These are phyloP conservation scores for Atalantia buxifolia DNA, from an alignment of 345 rosid species.

Conservation along the genomic window DNA sequence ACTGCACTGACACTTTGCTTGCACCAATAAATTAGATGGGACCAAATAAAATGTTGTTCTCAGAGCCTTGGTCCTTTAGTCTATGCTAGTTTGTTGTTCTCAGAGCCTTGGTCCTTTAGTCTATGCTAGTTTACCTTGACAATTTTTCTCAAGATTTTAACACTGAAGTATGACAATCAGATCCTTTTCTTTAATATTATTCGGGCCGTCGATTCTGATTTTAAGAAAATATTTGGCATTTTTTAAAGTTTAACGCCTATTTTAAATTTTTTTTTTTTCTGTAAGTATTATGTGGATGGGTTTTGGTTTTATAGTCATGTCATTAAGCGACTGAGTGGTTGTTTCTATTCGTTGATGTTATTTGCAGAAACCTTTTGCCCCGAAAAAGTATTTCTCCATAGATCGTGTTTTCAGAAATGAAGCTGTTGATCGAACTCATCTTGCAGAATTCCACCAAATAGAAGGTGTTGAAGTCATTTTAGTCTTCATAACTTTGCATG, in stretches of 20 bases:
- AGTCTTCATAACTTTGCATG: not conserved
- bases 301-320: not conserved
- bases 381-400: slow-evolving; percentile 88
- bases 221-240: not conserved
- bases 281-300: not conserved
- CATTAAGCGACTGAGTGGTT: not conserved
- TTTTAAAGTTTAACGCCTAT: no score
- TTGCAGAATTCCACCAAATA: slow-evolving; percentile 97
- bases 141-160: slow-evolving; percentile 1
- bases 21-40: not conserved
- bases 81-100: not conserved
- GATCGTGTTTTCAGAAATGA: slow-evolving; percentile 99
- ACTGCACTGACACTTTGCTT: not conserved
- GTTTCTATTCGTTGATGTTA: slow-evolving; percentile 1
- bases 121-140: not conserved
- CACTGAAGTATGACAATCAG: not conserved
- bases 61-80: not conserved
- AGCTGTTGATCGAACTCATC: slow-evolving; percentile 93
- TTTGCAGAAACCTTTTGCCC: slow-evolving; percentile 57
- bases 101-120: not conserved
- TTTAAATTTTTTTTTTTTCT: not conserved
- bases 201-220: not conserved
- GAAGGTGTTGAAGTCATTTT: slow-evolving; percentile 58
- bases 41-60: not conserved
- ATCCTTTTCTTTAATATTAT: not conserved